Evolutionary conservation across 2,329 filamentous ascomycete species (phyloP).

Genomic region (Aspergillus novofumigatus): DNA sequence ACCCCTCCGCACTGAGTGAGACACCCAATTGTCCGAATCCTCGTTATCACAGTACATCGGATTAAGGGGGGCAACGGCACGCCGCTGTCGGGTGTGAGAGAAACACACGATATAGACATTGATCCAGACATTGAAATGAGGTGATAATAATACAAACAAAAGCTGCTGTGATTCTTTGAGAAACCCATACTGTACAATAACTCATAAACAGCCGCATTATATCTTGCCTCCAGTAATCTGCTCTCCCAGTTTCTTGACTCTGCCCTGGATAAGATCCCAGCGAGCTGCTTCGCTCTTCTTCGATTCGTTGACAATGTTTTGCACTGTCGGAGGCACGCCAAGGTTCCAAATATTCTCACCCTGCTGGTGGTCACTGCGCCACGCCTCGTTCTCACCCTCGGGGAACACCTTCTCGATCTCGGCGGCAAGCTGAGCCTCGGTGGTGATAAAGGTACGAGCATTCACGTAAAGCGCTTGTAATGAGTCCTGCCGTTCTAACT

Average conservation of each 20-base stretch:
- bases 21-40: background rate
- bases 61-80: background rate
- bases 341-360: conserved; percentile 51
- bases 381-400: conserved; percentile 48
- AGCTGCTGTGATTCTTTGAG: conserved; percentile 2
- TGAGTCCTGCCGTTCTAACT: conserved; percentile 61
- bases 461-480: conserved; percentile 88
- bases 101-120: background rate
- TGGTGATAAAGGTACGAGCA: conserved; percentile 80
- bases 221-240: conserved; percentile 65
- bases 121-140: conserved; percentile 6
- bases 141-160: conserved; percentile 8
- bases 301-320: conserved; percentile 25
- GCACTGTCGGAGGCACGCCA: conserved; percentile 42
- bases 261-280: conserved; percentile 48
- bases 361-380: conserved; percentile 39
- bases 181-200: conserved; percentile 19
- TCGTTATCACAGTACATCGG: background rate
- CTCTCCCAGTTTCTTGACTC: conserved; percentile 62
- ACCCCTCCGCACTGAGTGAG: background rate
- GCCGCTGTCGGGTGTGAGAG: background rate
- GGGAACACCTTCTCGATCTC: conserved; percentile 75
- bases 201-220: conserved; percentile 22
- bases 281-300: conserved; percentile 30
- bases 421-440: conserved; percentile 68